Conservation (phyloP, 345 rosid genomes). For the Eutrema yunnanense region DNA sequence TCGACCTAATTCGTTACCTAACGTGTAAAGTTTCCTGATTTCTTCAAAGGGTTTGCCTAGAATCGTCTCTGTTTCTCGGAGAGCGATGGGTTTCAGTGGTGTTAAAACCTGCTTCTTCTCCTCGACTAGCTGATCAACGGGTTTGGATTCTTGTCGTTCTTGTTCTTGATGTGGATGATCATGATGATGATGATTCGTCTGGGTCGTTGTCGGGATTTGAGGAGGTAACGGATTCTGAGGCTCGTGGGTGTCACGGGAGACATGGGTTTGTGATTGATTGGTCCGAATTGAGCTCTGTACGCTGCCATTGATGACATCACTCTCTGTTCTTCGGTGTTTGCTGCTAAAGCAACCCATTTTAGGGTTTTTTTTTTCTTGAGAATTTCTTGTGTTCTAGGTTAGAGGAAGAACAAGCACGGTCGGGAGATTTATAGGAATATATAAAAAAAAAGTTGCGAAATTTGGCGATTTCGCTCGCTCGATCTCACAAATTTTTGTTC, state of each 20-base stretch:
- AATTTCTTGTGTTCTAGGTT: conserved; percentile 17
- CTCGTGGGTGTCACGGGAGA: conserved; percentile 4
- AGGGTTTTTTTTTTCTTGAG: background rate
- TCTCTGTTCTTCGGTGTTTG: conserved; percentile 31
- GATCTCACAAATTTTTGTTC: background rate
- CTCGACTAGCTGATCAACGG: background rate
- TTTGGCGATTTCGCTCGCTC: background rate
- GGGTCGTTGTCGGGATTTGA: conserved; percentile 22
- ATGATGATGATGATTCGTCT: background rate
- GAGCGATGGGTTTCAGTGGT: conserved; percentile 18
- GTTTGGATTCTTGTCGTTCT: conserved; percentile 9
- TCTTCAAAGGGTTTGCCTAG: conserved; percentile 69
- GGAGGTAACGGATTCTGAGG: conserved; percentile 29
- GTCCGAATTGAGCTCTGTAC: conserved; percentile 21
- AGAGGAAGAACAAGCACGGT: background rate
- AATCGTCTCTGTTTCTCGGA: conserved; percentile 36
- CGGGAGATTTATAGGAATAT: background rate
- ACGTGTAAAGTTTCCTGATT: conserved; percentile 41
- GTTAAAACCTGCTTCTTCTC: background rate
- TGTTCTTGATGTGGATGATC: background rate
- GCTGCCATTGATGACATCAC: conserved; percentile 27
- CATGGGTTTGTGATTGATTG: conserved; percentile 14
- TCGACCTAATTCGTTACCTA: conserved; percentile 76
- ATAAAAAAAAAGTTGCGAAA: background rate
- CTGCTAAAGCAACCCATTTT: conserved; percentile 60